These are phyloP conservation scores for Acanthamoeba sp. DNA, from an alignment of 208 protist genomes.

Conservation along the genomic window DNA sequence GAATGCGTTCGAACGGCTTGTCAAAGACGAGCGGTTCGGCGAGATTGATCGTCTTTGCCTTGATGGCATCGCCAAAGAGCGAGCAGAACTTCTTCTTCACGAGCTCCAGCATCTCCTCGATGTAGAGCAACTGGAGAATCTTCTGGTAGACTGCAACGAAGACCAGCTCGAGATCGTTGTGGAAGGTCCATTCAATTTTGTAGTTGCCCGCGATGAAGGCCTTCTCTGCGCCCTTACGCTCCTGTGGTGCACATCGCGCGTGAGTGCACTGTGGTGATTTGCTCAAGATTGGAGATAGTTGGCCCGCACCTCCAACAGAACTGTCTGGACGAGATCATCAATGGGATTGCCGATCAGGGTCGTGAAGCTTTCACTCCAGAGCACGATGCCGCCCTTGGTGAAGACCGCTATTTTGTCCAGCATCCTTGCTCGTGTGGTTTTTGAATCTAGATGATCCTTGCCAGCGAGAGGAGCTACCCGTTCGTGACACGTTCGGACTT, in stretches of 20 bases:
- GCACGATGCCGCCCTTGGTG: slow-evolving; percentile 95
- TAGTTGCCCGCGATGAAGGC: neutral
- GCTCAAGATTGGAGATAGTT: neutral
- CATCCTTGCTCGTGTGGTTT: slow-evolving; percentile 87
- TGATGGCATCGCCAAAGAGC: slow-evolving; percentile 78
- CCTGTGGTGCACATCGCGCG: neutral
- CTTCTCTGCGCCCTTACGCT: neutral
- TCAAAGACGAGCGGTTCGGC: neutral
- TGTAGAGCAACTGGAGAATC: slow-evolving; percentile 92
- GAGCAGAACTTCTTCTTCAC: slow-evolving; percentile 91
- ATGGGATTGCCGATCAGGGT: slow-evolving; percentile 91
- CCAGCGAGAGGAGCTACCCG: too few relatives aligned
- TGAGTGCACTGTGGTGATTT: neutral
- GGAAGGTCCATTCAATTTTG: slow-evolving; percentile 45
- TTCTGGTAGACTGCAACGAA: slow-evolving; percentile 95
- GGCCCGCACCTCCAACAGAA: slow-evolving; percentile 92
- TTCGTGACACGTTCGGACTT: neutral
- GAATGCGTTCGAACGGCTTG: slow-evolving; percentile 61
- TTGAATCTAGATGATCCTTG: neutral
- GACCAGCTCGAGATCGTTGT: slow-evolving; percentile 95
- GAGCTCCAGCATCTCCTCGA: slow-evolving; percentile 92
- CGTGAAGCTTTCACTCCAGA: slow-evolving; percentile 91
- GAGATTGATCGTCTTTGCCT: slow-evolving; percentile 26
- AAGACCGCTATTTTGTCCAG: slow-evolving; percentile 96
- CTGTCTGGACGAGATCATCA: slow-evolving; percentile 94